These are phyloP conservation scores for Agastache rugosa DNA, from an alignment of 257 asterid genomes.

Conservation along the genomic window DNA sequence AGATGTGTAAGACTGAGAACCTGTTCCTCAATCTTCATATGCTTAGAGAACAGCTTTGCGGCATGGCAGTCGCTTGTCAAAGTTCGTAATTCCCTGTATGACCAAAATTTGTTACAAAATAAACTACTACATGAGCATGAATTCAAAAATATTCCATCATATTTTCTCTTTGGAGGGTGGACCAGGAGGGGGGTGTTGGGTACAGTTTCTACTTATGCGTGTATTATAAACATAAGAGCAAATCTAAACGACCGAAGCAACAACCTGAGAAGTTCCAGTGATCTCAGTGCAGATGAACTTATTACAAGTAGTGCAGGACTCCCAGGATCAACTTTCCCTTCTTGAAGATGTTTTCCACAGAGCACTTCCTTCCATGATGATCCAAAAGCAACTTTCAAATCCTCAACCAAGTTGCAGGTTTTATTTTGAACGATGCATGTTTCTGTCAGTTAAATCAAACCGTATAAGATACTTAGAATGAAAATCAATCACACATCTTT, in stretches of 20 bases:
- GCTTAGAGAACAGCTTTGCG: constrained; percentile 95
- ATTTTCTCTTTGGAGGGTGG: not conserved
- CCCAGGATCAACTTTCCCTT: constrained; percentile 77
- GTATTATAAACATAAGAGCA: not conserved
- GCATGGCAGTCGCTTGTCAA: constrained; percentile 88
- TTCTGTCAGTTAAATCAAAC: constrained; percentile 46
- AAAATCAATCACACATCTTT: constrained; percentile 23
- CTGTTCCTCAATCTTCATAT: constrained; percentile 99
- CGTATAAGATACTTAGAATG: not conserved
- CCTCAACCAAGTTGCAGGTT: constrained; percentile 57
- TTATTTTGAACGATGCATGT: constrained; percentile 51
- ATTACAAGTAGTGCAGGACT: constrained; percentile 87
- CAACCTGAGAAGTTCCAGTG: constrained; percentile 85
- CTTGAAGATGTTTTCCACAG: constrained; percentile 57
- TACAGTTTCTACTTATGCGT: not conserved
- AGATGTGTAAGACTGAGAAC: constrained; percentile 42
- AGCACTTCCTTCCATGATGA: constrained; percentile 73
- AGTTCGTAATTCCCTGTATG: constrained; percentile 74
- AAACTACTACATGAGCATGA: constrained; percentile 3
- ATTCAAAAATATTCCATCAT: not conserved
- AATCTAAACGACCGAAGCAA: constrained; percentile 20
- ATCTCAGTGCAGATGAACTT: constrained; percentile 79
- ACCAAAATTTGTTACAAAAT: constrained; percentile 30
- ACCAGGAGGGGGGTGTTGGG: not conserved
- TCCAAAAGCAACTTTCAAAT: constrained; percentile 76